Base-by-base conservation (phyloP, 805 yeast genomes). In the Lachancea cidri region DNA sequence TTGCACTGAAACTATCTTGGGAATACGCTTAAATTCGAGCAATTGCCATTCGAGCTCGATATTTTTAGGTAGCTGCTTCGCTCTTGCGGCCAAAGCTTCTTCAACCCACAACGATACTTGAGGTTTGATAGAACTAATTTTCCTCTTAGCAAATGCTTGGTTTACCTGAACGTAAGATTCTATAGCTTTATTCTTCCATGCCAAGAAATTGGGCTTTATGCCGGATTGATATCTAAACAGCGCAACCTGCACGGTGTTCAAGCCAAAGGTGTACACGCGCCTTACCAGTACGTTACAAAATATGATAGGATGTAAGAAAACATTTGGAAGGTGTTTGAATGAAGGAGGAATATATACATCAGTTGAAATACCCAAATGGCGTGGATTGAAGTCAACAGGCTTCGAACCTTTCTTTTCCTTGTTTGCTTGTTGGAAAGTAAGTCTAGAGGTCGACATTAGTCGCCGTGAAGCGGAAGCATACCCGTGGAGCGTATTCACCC, bases 121-220 rank as follows among this genome's bases (percentile, higher is more conserved):
- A 32, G 68, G 66, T 43, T 68, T 68, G 9, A 78, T 66, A 11
- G 70, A 52, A 25, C 62, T 66, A 35, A 86, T 55, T 48, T 80
- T 70, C 24, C 69, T 70, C 15, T 68, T 58, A 2, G 95, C 91
- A 68, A 89, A 89, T 2, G 87, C 80, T 54, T 80, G 79, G 65
- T 89, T 87, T n/a, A 86, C 82, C 43, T 76, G 76, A 20, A 83
- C 83, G 60, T 79, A 88, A 38, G 70, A 70, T 51, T 86, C 86
- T 52, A 89, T 79, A 5, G 95, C 95, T 22, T 73, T 73, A 62
- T 87, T 91, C 61, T 85, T 86, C 96, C 96, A 89, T 45, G 79
- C 74, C 16, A 78, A 58, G 49, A 82, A 83, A 33, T 77, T 67
- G 24, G 89, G 86, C 61, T 79, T 83, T 42, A 74, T 57, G 29